phyloP scores from a whole-genome alignment of 768 basidiomycete species.

The Tricholoma sp. region DNA sequence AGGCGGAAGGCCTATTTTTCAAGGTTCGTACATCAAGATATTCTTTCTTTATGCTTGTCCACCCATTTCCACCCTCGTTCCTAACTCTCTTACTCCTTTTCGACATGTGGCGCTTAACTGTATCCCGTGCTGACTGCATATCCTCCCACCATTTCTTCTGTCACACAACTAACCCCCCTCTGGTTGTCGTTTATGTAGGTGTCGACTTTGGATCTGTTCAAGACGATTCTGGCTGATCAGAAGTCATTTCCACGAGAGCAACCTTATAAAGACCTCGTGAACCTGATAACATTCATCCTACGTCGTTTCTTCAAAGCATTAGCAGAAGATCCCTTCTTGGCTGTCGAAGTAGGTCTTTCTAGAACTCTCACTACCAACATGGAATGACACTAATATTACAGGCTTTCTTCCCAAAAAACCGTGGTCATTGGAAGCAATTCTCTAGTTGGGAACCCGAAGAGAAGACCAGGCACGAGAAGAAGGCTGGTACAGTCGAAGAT shows the following conservation, averaged over 20 bases:
- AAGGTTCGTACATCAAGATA: slow-evolving; percentile 50
- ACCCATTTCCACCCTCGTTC: background rate
- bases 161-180: slow-evolving; percentile 1
- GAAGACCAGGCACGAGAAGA: slow-evolving; percentile 29
- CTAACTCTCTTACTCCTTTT: slow-evolving; percentile 4
- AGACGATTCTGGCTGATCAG: slow-evolving; percentile 77
- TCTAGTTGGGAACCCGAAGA: slow-evolving; percentile 70
- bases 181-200: slow-evolving; percentile 50
- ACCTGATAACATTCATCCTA: slow-evolving; percentile 81
- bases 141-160: slow-evolving; percentile 1
- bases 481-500: slow-evolving; percentile 31
- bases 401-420: slow-evolving; percentile 90
- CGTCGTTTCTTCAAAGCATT: slow-evolving; percentile 93
- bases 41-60: slow-evolving; percentile 1
- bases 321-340: slow-evolving; percentile 77
- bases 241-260: slow-evolving; percentile 73
- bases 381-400: slow-evolving; percentile 19
- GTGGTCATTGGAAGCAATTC: slow-evolving; percentile 80
- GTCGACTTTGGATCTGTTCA: slow-evolving; percentile 86
- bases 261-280: slow-evolving; percentile 77
- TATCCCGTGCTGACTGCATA: slow-evolving; percentile 9
- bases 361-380: slow-evolving; percentile 2
- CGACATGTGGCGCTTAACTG: slow-evolving; percentile 16
- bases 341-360: slow-evolving; percentile 67
- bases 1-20: slow-evolving; percentile 94